Evolutionary conservation across 1,139 yeast species (phyloP), one percentile per base, ranked within the genome.

Genomic region (Debaryomyces coudertii): DNA sequence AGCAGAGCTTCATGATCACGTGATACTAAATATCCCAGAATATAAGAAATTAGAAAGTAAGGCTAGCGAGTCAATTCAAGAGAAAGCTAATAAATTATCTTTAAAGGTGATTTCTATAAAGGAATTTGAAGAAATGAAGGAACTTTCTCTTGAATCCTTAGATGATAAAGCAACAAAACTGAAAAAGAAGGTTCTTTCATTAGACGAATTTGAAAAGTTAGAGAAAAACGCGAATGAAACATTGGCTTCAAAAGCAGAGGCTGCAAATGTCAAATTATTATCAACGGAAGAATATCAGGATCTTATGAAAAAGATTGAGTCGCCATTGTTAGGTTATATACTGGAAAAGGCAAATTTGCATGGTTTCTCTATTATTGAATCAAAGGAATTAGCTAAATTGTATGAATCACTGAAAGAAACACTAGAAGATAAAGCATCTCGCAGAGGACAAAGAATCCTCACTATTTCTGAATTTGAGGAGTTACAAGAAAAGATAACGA

Each of bases 261-360:
- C 60, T 59, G 6, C 41, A 9, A 49, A 51, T 7, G 43, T 57
- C 53, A 53, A 43, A 18, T 29, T 54, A 11, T 7, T 58, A 5
- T 22, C 48, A 11, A n/a, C 16, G 27, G 42, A 46, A 4, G 47
- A 49, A 14, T 47, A 46, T 55, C 4, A 15, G 54, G 31, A 18
- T 9, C 15, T 46, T 7, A 40, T 15, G n/a, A 22, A 18, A 14
- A 18, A 35, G 34, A 58, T 63, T 22, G 52, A 65, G 7, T 51
- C 67, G 2, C 77, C 77, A 11, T 55, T 71, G 1, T 54, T 65
- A 27, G 72, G 66, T 31, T 70, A 68, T 37, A 54, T 73, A 20
- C 62, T 61, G 43, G 65, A 43, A 7, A 45, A 39, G 22, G 52
- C 55, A 3, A 33, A 30, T 18, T 43, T 24, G 5, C 31, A 39